Evolutionary conservation across 2,329 filamentous ascomycete genomes (phyloP).

Genomic region (Fusarium sp.): DNA sequence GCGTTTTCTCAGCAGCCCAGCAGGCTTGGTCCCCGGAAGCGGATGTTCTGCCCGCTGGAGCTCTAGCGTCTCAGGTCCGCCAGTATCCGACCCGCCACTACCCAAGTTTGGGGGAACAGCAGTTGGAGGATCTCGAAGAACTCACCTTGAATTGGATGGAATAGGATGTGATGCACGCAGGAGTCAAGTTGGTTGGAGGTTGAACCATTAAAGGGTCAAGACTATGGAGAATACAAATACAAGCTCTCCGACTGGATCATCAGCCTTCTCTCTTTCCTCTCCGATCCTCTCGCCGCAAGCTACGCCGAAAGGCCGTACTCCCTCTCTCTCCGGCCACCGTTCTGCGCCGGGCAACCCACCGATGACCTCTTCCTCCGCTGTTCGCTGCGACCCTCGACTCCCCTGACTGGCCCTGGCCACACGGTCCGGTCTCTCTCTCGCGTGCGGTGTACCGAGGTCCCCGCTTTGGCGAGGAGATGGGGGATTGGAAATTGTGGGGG

Average conservation of each 20-base stretch:
- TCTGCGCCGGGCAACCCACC: conserved; percentile 40
- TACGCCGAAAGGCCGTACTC: conserved; percentile 42
- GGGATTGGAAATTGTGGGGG: conserved; percentile 33
- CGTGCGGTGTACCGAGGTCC: conserved; percentile 43
- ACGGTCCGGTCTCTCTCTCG: conserved; percentile 11
- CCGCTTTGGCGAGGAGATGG: conserved; percentile 27
- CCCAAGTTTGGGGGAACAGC: conserved; percentile 14
- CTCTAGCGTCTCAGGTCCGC: conserved; percentile 24
- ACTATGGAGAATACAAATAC: not conserved
- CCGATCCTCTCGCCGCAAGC: conserved; percentile 39
- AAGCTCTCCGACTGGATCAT: not conserved
- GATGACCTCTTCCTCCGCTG: conserved; percentile 18
- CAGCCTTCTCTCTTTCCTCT: not conserved
- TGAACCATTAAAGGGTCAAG: not conserved
- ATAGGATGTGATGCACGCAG: not conserved
- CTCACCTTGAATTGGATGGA: not conserved
- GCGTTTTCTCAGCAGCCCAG: conserved; percentile 43
- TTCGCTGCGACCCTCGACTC: conserved; percentile 10
- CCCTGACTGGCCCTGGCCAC: not conserved
- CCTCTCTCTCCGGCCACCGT: conserved; percentile 21
- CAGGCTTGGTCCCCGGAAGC: conserved; percentile 37
- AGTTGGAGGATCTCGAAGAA: conserved; percentile 8
- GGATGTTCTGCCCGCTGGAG: conserved; percentile 34
- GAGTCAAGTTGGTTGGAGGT: not conserved
- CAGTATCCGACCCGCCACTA: conserved; percentile 36